Evolutionary conservation across 306 rosid genomes (phyloP), one percentile per base, ranked within the genome.

Genomic region (Sicyos edulis): DNA sequence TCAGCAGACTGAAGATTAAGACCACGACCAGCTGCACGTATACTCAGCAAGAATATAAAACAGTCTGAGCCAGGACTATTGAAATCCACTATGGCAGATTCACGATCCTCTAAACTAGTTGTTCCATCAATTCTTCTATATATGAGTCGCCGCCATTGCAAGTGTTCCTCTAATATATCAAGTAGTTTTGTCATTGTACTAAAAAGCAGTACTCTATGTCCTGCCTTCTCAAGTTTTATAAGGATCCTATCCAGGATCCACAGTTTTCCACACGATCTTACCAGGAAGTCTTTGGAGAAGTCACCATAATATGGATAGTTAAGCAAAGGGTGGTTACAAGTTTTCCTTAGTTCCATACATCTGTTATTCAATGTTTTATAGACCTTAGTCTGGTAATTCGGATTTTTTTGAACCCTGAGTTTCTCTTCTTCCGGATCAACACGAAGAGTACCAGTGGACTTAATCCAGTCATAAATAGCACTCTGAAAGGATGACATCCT

Each of bases 1-100:
- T 93, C 98, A 65, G 98, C 98, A 73, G 98, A 80, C 85, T 93
- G 98, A 75, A 93, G 98, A 79, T 93, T 93, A 83, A 93, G 98
- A 81, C 98, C 98, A 75, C 96, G 84, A 74, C 98, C 98, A 71
- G 98, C 98, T 22, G 98, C 98, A 61, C 98, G 92, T 71, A 93
- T 93, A 70, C 98, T 93, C 63, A 90, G 97, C 90, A 93, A 82
- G 90, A 93, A 93, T 87, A 93, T 93, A 84, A 93, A 93, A 74
- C 92, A 87, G 66, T 87, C 92, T 8, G 96, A 86, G 79, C 10
- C 77, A 70, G 91, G 84, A 74, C 93, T 82, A 82, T 93, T 93
- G 56, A 93, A 93, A 80, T 93, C 96, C 76, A 93, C 92, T 77
- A 93, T 90, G 75, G 98, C 96, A 19, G 96, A 85, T 77, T 93